phyloP scores from a whole-genome alignment of 139 green algal species.

The Chlorella sp. region DNA sequence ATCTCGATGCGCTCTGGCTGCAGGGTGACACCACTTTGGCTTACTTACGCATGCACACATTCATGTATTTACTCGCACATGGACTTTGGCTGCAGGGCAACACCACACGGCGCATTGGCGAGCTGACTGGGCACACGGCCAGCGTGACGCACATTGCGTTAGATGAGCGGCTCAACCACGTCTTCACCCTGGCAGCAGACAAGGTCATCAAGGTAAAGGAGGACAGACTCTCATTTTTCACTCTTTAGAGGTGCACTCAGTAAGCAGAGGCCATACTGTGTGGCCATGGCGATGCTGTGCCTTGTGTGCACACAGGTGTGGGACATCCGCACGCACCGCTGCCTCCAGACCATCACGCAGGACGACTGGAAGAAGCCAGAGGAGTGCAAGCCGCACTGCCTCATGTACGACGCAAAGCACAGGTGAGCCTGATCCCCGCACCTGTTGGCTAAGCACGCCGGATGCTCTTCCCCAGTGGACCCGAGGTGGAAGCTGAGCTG shows the following conservation, averaged over 20 bases:
- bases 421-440: too few relatives aligned
- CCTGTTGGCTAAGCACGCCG: too few relatives aligned
- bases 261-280: background rate
- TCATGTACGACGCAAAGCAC: slow-evolving; percentile 56
- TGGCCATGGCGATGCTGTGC: background rate
- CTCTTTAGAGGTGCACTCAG: too few relatives aligned
- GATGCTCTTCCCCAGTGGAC: too few relatives aligned
- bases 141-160: slow-evolving; percentile 56
- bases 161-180: slow-evolving; percentile 60
- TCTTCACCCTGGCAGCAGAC: slow-evolving; percentile 66
- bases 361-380: slow-evolving; percentile 57
- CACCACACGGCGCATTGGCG: slow-evolving; percentile 41
- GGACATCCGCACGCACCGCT: slow-evolving; percentile 77
- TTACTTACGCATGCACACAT: too few relatives aligned
- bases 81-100: slow-evolving; percentile 46
- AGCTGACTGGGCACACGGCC: slow-evolving; percentile 57
- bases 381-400: slow-evolving; percentile 44
- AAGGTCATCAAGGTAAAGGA: slow-evolving; percentile 64
- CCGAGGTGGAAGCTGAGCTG: too few relatives aligned
- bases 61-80: too few relatives aligned
- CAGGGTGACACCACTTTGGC: too few relatives aligned
- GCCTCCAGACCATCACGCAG: slow-evolving; percentile 65
- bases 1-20: too few relatives aligned
- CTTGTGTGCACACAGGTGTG: slow-evolving; percentile 38
- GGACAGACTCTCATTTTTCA: too few relatives aligned